Percentiles rank a stretch among this genome's conserved stretches.
These are phyloP conservation scores for Clonostachys chloroleuca DNA, from an alignment of 2,329 filamentous ascomycete species.

Conservation along the genomic window DNA sequence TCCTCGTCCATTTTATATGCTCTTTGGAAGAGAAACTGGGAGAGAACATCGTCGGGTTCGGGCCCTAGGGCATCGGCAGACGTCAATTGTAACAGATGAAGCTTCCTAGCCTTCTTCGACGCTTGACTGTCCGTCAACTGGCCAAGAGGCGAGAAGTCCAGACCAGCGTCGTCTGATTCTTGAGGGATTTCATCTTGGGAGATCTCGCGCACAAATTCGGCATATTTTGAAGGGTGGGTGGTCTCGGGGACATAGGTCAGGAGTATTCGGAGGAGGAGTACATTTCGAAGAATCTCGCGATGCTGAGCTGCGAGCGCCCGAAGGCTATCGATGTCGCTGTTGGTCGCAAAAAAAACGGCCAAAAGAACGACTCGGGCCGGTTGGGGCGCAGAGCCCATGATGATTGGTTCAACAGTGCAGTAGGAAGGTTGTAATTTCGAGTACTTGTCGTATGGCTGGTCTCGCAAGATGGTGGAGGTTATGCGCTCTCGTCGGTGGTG, in stretches of 20 bases:
- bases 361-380: constrained; percentile 68
- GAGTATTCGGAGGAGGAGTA: constrained; percentile 67
- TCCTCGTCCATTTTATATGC: constrained; percentile 66
- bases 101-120: constrained; percentile 56
- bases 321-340: constrained; percentile 60
- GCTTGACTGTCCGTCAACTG: constrained; percentile 60
- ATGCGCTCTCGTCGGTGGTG: too few relatives aligned
- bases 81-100: constrained; percentile 57
- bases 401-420: too few relatives aligned
- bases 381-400: too few relatives aligned
- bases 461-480: too few relatives aligned
- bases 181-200: constrained; percentile 36
- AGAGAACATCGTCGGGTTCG: constrained; percentile 48
- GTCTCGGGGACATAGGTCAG: constrained; percentile 76
- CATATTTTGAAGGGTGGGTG: constrained; percentile 57
- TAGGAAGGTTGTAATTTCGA: too few relatives aligned
- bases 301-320: constrained; percentile 54
- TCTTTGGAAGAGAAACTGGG: constrained; percentile 63
- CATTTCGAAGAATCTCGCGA: constrained; percentile 52
- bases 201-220: constrained; percentile 55
- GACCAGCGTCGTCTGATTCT: constrained; percentile 13
- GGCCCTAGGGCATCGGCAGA: constrained; percentile 34
- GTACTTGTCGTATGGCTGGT: too few relatives aligned
- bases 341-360: constrained; percentile 64
- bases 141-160: constrained; percentile 54